These are phyloP conservation scores for Cicer arietinum DNA, from an alignment of 306 rosid genomes.

Conservation along the genomic window DNA sequence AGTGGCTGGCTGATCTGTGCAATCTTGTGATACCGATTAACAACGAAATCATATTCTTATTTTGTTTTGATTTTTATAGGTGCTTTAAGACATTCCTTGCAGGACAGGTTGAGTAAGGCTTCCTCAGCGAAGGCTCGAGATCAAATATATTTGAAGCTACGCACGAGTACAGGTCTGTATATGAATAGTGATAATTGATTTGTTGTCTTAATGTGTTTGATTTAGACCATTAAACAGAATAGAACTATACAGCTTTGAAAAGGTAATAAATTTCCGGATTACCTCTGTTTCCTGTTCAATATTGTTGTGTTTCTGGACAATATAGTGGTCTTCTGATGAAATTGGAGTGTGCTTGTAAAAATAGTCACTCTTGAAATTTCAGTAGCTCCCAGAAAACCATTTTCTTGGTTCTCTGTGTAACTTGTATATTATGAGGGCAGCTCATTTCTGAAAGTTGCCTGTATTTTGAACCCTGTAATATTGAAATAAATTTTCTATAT, in stretches of 20 bases:
- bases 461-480: conserved; percentile 18
- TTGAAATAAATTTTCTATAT: conserved; percentile 19
- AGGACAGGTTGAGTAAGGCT: conserved; percentile 87
- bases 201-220: conserved; percentile 29
- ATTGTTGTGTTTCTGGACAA: conserved; percentile 7
- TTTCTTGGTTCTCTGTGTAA: conserved; percentile 20
- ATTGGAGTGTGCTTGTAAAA: conserved; percentile 9
- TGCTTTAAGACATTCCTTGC: conserved; percentile 91
- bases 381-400: conserved; percentile 10
- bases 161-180: conserved; percentile 90
- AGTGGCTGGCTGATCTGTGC: conserved; percentile 46
- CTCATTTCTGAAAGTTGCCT: conserved; percentile 12
- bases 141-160: conserved; percentile 86
- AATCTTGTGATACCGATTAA: background rate
- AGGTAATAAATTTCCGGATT: background rate
- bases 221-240: conserved; percentile 6
- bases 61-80: conserved; percentile 57
- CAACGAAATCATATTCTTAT: background rate
- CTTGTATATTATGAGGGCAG: background rate
- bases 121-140: conserved; percentile 77
- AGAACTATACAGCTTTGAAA: conserved; percentile 12
- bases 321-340: background rate
- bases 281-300: background rate
- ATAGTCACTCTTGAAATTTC: conserved; percentile 8
- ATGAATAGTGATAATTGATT: conserved; percentile 24